Base-by-base conservation (phyloP, 768 basidiomycete species). In the Crepidotus variabilis region DNA sequence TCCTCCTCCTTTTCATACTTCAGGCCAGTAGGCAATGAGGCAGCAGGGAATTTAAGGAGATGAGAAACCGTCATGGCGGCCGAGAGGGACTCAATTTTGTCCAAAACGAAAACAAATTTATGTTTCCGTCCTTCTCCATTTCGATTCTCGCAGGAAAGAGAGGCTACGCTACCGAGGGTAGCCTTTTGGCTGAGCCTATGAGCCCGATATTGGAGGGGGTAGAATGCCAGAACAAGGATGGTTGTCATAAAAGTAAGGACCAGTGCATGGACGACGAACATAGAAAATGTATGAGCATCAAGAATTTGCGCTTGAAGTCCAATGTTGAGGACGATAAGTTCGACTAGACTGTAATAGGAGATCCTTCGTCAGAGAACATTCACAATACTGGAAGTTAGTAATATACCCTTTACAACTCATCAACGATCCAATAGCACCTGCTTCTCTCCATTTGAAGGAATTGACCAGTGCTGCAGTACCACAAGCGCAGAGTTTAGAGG, bases 301-400 rank as follows among this genome's bases (percentile, higher is more conserved):
- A 89, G 76, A 54, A 90, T 85, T 10, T 72, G 71, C 2, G 90
- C 90, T 58, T 76, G 69, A 9, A 91, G 76, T 50, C 94, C 94
- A 60, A 95, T 85, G 66, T 97, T 97, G 65, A 95, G 82, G 7
- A 94, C 93, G 60, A 97, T 94, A 24, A 95, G 83, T 68, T 95
- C 93, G 23, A 94, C 92, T 18, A 86, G 74, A 32, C 84, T 86
- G 47, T 18, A 23, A 4, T 3, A 50, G n/a, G 11, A 24, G 16
- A n/a, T n/a, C n/a, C n/a, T n/a, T n/a, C n/a, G n/a, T n/a, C n/a
- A n/a, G n/a, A n/a, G n/a, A n/a, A n/a, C n/a, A n/a, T n/a, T n/a
- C n/a, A n/a, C n/a, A n/a, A n/a, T n/a, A n/a, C n/a, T n/a, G n/a
- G n/a, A n/a, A n/a, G n/a, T n/a, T n/a, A n/a, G n/a, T n/a, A 22